Evolutionary conservation across 2,329 filamentous ascomycete genomes (phyloP), one percentile per base, ranked within the genome.

Genomic region (Penicillium expansum): DNA sequence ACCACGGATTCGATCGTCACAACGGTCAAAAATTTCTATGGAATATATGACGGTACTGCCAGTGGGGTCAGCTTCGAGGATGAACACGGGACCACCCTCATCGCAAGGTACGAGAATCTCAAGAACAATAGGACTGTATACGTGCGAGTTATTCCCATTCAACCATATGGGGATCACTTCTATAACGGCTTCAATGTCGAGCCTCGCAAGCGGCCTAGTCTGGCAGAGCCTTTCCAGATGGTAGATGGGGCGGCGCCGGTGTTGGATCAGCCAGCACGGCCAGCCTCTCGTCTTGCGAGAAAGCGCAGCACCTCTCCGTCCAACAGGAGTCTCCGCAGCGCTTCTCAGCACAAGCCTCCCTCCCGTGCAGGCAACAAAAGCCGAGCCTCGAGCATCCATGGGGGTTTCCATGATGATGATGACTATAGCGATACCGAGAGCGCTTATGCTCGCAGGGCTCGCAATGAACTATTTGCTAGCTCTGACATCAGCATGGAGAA

Each of bases 21-120:
- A 14, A 97, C 94, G 1, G 93, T 97, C 71, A 97, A 96, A 83
- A 97, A 97, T 80, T 97, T 97, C 79, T 97, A 96, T 73, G 94
- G 94, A 59, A 83, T 99, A 65, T 97, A 97, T 74, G 90, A 93
- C 63, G 87, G 85, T 60, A 83, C 85, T 66, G 86, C 85, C 65
- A 88, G 88, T 72, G 92, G 94, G 64, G 89, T 99, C 70, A 96
- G 91, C 77, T 97, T 99, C 70, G 93, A 97, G 77, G 93, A 97
- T 74, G 86, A 90, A 62, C 81, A 89, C 68, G 91, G 91, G 69
- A 93, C 90, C 69, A 96, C 90, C 59, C 85, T 99, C 70, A 97
- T 99, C 75, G 92, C 93, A 62, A 86, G 91, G 59, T 97, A 96
- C 75, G 93, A 97, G 77, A 99, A 99, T 80, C 92, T 99, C 71